phyloP scores from a whole-genome alignment of 495 filamentous ascomycete genomes.

The Venustampulla echinocandica region DNA sequence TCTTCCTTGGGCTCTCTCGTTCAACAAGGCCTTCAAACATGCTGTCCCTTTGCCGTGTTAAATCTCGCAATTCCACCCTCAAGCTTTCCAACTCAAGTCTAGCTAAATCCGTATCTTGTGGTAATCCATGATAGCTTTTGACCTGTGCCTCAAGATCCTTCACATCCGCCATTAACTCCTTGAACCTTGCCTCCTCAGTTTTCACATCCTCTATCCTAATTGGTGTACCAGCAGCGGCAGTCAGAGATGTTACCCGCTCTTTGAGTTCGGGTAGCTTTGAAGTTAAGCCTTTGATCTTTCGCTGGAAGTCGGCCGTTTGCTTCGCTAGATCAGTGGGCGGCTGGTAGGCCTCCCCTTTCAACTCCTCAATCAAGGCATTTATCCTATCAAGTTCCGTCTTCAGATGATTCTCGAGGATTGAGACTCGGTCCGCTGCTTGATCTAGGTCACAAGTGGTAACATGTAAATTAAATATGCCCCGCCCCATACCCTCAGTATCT shows the following conservation, averaged over 20 bases:
- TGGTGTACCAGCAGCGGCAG: constrained; percentile 2
- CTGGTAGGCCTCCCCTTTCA: constrained; percentile 40
- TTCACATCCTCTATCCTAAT: constrained; percentile 39
- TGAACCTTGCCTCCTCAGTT: constrained; percentile 44
- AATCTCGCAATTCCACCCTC: constrained; percentile 47
- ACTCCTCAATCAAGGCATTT: constrained; percentile 24
- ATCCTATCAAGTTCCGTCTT: constrained; percentile 24
- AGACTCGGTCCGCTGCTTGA: constrained; percentile 33
- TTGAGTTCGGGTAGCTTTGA: constrained; percentile 46
- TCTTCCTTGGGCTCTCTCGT: constrained; percentile 40
- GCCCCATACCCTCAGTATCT: constrained; percentile 28
- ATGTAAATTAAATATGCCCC: constrained; percentile 31
- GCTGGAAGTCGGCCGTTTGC: constrained; percentile 53
- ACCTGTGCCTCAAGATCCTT: constrained; percentile 50
- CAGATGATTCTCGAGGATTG: constrained; percentile 34
- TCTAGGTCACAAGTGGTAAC: constrained; percentile 30
- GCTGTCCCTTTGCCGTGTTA: constrained; percentile 52
- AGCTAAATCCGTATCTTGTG: constrained; percentile 58
- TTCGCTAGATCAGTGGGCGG: constrained; percentile 42
- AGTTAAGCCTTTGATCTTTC: constrained; percentile 49
- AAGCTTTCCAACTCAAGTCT: constrained; percentile 55
- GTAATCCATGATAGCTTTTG: constrained; percentile 55
- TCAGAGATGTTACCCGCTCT: constrained; percentile 31
- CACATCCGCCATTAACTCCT: constrained; percentile 39
- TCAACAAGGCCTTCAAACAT: constrained; percentile 58